Conservation (phyloP, 1,284 basidiomycete species). For the Ganoderma lingzhi region DNA sequence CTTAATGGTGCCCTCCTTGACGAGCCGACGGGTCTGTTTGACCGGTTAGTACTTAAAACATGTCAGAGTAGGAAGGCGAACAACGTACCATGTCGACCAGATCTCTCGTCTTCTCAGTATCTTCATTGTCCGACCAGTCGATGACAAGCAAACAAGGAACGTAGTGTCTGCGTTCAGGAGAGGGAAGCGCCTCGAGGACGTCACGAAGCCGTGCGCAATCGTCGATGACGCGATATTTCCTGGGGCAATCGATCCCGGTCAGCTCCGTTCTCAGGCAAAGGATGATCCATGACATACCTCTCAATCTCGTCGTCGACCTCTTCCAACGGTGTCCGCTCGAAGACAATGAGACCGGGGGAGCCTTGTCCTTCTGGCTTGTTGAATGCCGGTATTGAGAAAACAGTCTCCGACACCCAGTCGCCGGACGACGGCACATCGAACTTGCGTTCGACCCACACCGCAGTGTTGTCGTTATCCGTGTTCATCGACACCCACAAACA, state of each 20-base stretch:
- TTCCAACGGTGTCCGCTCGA: slow-evolving; percentile 73
- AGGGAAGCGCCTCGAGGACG: slow-evolving; percentile 59
- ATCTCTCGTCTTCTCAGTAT: slow-evolving; percentile 39
- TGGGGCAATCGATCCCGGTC: slow-evolving; percentile 34
- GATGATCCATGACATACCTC: slow-evolving; percentile 49
- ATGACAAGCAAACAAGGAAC: slow-evolving; percentile 66
- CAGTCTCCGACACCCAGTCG: slow-evolving; percentile 60
- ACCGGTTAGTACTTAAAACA: neutral
- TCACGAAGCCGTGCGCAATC: slow-evolving; percentile 75
- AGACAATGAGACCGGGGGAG: slow-evolving; percentile 72
- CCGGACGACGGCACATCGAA: slow-evolving; percentile 72
- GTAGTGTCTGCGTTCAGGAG: slow-evolving; percentile 51
- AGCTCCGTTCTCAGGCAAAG: neutral
- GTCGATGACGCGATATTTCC: slow-evolving; percentile 75
- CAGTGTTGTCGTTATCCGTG: slow-evolving; percentile 72
- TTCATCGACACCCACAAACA: slow-evolving; percentile 77
- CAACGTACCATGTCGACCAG: slow-evolving; percentile 40
- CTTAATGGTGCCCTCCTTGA: slow-evolving; percentile 52
- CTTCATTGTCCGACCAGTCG: slow-evolving; percentile 59
- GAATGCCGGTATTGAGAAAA: slow-evolving; percentile 63
- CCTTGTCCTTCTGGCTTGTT: slow-evolving; percentile 33
- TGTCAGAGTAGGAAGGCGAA: neutral
- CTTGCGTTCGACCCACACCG: slow-evolving; percentile 80
- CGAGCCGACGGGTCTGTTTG: slow-evolving; percentile 55
- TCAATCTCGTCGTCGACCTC: slow-evolving; percentile 70